phyloP scores from a whole-genome alignment of 441 rosid species.

The Gossypium schwendimanii region DNA sequence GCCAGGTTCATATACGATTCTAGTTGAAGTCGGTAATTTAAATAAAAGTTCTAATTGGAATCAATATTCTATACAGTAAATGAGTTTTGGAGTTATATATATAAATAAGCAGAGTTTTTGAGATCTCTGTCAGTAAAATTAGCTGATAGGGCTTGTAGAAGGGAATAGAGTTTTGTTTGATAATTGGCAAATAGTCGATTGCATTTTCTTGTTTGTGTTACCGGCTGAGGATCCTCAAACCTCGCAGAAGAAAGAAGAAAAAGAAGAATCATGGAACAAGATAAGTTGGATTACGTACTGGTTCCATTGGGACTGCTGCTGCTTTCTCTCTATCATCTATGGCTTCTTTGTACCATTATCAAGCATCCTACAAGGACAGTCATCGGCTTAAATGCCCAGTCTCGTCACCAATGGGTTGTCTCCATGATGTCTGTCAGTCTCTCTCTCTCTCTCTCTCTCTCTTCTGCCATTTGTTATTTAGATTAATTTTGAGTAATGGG shows the following conservation, averaged over 20 bases:
- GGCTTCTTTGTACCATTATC: slow-evolving; percentile 51
- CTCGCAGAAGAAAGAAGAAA: background rate
- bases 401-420: slow-evolving; percentile 76
- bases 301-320: slow-evolving; percentile 56
- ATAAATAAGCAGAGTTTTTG: too few species aligned
- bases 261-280: slow-evolving; percentile 35
- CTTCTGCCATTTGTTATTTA: background rate
- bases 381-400: slow-evolving; percentile 65
- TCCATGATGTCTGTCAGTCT: slow-evolving; percentile 58
- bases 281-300: slow-evolving; percentile 40
- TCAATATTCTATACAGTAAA: too few species aligned
- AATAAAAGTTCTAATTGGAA: too few species aligned
- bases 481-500: background rate
- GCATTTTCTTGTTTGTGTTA: background rate
- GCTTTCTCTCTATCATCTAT: slow-evolving; percentile 46
- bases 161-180: too few species aligned
- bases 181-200: too few species aligned
- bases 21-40: too few species aligned
- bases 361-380: slow-evolving; percentile 51
- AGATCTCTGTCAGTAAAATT: too few species aligned
- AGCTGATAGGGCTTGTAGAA: too few species aligned
- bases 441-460: background rate
- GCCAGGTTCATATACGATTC: too few species aligned
- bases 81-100: too few species aligned
- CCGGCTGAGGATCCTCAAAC: background rate